Base-by-base conservation (phyloP, 768 basidiomycete genomes). In the Gelatoporia subvermispora region DNA sequence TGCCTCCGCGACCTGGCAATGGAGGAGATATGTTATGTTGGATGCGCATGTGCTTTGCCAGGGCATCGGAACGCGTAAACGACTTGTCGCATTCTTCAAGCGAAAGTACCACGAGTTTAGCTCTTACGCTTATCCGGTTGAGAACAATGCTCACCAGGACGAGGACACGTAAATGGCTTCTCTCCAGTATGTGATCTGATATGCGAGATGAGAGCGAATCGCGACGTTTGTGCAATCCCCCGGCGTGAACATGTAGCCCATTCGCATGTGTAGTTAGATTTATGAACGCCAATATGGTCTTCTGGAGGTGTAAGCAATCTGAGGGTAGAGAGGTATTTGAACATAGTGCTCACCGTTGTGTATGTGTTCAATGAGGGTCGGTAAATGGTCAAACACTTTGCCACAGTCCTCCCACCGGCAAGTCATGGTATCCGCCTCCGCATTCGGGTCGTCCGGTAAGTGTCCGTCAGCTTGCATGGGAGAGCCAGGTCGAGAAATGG, bases 181-280 rank as follows among this genome's bases (percentile, higher is more conserved):
- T 97, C 93, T 45, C 93, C 93, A 0, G 93, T 95, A 63, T 97
- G 93, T 10, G 87, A 89, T 25, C 93, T 81, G 41, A 93, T 79
- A 63, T 97, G 93, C 3, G 90, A 89, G 48, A 93, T 83, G 41
- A 97, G 78, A 4, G 93, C 90, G 56, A 93, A 95, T 21, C 91
- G 80, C 3, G 88, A 91, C 0, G 88, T 89, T 63, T 96, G 93
- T 1, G 85, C 76, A 43, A 93, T 74, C 3, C 92, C 90, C 45
- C 85, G 75, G 16, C 93, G 78, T 17, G 72, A 70, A 68, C 93
- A 97, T 3, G 82, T 82, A 17, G 78, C 68, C 93, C 93, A 97
- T 72, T 92, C 85, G 65, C 93, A 97, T 22, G 84, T 83, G 63
- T 93, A 93, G 55, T 78, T 84, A 13, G 89, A 85, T 66, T 91